phyloP scores from a whole-genome alignment of 352 stramenopile genomes.

The Phytophthora multivora region DNA sequence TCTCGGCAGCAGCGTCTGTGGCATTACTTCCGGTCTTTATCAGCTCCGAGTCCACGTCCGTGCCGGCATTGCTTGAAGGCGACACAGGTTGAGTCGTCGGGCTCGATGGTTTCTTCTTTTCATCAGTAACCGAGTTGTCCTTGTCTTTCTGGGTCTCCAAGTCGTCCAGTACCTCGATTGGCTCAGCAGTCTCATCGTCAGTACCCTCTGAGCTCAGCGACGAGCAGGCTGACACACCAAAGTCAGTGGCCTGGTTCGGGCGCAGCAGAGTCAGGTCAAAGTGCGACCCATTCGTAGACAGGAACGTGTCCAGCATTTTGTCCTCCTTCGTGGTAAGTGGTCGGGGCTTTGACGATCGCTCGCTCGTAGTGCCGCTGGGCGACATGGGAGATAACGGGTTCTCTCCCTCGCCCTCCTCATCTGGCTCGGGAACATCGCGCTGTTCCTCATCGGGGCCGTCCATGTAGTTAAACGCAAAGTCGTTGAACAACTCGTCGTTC shows the following conservation, averaged over 20 bases:
- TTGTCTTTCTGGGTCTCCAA: conserved; percentile 17
- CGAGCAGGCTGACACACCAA: conserved; percentile 59
- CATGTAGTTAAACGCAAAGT: conserved; percentile 88
- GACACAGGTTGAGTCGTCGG: conserved; percentile 29
- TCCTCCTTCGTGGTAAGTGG: conserved; percentile 29
- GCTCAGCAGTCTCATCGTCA: conserved; percentile 37
- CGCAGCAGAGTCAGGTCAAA: conserved; percentile 80
- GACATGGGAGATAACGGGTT: conserved; percentile 31
- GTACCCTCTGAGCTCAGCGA: conserved; percentile 55
- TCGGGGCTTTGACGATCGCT: conserved; percentile 22
- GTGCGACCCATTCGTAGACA: conserved; percentile 57
- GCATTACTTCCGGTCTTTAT: conserved; percentile 29
- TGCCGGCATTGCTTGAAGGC: conserved; percentile 29
- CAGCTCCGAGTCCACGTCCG: conserved; percentile 22
- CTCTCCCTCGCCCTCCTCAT: conserved; percentile 39
- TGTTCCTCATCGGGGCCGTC: conserved; percentile 62
- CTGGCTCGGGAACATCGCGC: conserved; percentile 43
- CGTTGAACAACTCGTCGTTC: conserved; percentile 72
- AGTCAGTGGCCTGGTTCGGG: conserved; percentile 71
- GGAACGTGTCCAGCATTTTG: conserved; percentile 51
- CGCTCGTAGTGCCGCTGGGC: conserved; percentile 23
- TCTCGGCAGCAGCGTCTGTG: conserved; percentile 12
- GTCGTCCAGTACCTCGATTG: conserved; percentile 34
- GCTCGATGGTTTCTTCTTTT: conserved; percentile 22
- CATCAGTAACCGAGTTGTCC: background rate